Evolutionary conservation across 2,329 filamentous ascomycete genomes (phyloP).

Genomic region (Ascomycota sp.): DNA sequence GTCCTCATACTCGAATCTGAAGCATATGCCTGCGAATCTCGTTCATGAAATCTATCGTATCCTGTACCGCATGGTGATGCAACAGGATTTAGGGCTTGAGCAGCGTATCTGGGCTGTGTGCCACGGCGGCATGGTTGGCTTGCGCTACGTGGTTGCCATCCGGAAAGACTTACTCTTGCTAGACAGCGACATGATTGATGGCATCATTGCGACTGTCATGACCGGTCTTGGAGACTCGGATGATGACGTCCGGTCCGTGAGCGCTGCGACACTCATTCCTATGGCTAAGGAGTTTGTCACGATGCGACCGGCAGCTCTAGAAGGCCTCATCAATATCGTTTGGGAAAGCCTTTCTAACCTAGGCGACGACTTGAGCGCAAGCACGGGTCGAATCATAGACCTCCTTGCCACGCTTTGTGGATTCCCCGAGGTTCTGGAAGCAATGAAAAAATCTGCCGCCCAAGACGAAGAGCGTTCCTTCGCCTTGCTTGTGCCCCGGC

Average conservation of each 20-base stretch:
- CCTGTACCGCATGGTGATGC: constrained; percentile 79
- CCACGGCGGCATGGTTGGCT: constrained; percentile 92
- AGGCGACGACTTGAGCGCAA: constrained; percentile 92
- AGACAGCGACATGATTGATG: constrained; percentile 73
- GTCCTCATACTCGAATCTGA: constrained; percentile 89
- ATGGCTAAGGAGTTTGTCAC: constrained; percentile 90
- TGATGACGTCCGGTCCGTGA: constrained; percentile 91
- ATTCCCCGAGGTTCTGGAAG: constrained; percentile 76
- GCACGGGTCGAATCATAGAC: constrained; percentile 97
- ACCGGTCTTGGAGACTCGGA: constrained; percentile 79
- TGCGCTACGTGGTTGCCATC: constrained; percentile 88
- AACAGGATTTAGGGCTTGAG: constrained; percentile 56
- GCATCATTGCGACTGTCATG: constrained; percentile 81
- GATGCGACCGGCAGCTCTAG: constrained; percentile 57
- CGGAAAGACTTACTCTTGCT: constrained; percentile 78
- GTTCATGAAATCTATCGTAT: constrained; percentile 73
- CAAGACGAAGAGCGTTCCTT: constrained; percentile 78
- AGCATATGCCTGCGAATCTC: constrained; percentile 58
- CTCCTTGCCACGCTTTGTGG: constrained; percentile 86
- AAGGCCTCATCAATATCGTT: constrained; percentile 75
- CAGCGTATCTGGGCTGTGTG: constrained; percentile 80
- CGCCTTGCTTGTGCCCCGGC: constrained; percentile 71
- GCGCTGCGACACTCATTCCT: constrained; percentile 88
- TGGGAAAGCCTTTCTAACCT: constrained; percentile 94
- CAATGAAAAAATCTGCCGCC: constrained; percentile 80